These are phyloP conservation scores for Fraxinus albicans DNA, from an alignment of 305 asterid genomes.

Conservation along the genomic window DNA sequence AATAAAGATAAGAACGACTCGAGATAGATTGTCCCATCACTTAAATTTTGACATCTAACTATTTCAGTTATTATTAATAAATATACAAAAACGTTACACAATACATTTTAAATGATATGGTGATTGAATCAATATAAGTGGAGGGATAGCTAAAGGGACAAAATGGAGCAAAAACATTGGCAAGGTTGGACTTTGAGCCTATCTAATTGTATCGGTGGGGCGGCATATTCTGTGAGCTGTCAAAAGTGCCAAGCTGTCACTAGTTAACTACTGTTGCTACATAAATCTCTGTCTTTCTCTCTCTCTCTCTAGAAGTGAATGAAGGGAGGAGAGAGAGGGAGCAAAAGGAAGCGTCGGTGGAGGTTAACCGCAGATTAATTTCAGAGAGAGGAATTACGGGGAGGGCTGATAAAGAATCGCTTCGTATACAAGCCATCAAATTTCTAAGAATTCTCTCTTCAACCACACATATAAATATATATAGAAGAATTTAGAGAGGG, in stretches of 20 bases:
- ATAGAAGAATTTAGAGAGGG: not conserved
- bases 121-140: too few relatives aligned
- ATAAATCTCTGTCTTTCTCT: conserved; percentile 9
- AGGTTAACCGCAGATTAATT: conserved; percentile 18
- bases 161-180: too few relatives aligned
- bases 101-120: too few relatives aligned
- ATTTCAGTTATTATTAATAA: too few relatives aligned
- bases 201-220: not conserved
- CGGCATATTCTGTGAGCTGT: conserved; percentile 18
- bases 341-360: conserved; percentile 37
- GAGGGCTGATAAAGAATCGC: conserved; percentile 54
- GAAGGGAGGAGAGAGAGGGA: not conserved
- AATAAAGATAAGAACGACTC: too few relatives aligned
- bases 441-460: conserved; percentile 24
- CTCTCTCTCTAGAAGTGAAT: not conserved
- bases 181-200: not conserved
- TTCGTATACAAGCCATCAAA: conserved; percentile 61
- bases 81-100: too few relatives aligned
- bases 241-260: conserved; percentile 35
- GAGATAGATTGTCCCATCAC: too few relatives aligned
- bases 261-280: conserved; percentile 37
- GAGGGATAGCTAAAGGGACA: too few relatives aligned
- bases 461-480: not conserved
- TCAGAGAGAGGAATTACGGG: conserved; percentile 2
- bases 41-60: too few relatives aligned